These are phyloP conservation scores for Sordariomycetes sp. DNA, from an alignment of 2,329 filamentous ascomycete genomes.

Conservation along the genomic window DNA sequence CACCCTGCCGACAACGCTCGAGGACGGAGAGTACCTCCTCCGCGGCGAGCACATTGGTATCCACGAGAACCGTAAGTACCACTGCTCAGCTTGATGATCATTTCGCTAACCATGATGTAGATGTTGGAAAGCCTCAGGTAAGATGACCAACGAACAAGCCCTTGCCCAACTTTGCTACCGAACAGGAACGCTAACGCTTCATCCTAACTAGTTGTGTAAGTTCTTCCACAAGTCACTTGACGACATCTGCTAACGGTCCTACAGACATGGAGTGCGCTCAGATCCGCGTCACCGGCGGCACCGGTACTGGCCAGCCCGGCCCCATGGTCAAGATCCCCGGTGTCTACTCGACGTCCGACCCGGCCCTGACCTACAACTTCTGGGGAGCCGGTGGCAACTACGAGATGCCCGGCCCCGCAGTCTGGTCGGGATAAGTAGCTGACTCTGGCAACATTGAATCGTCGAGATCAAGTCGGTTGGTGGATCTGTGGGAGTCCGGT, in stretches of 20 bases:
- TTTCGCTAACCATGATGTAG: slow-evolving; percentile 6
- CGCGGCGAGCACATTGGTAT: slow-evolving; percentile 36
- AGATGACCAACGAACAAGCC: slow-evolving; percentile 30
- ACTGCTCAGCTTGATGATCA: background rate
- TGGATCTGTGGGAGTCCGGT: too few relatives aligned
- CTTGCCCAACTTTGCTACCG: too few relatives aligned
- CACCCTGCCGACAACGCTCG: slow-evolving; percentile 26
- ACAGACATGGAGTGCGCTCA: slow-evolving; percentile 8
- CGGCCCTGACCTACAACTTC: slow-evolving; percentile 14
- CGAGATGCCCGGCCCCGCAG: slow-evolving; percentile 6
- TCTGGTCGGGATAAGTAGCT: slow-evolving; percentile 6
- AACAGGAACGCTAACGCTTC: too few relatives aligned
- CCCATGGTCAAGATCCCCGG: slow-evolving; percentile 15
- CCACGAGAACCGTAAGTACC: slow-evolving; percentile 17
- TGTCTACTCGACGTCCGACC: slow-evolving; percentile 17
- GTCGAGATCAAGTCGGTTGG: too few relatives aligned
- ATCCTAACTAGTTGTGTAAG: background rate
- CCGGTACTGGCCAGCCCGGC: slow-evolving; percentile 7
- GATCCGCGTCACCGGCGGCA: slow-evolving; percentile 6
- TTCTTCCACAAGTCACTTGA: background rate
- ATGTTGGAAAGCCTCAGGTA: slow-evolving; percentile 18
- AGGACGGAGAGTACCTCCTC: slow-evolving; percentile 34
- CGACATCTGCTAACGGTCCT: background rate
- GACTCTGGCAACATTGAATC: too few relatives aligned
- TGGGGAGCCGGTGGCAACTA: slow-evolving; percentile 13